These are phyloP conservation scores for Pinus tabuliformis DNA, from an alignment of 75 land plant species.

Conservation along the genomic window DNA sequence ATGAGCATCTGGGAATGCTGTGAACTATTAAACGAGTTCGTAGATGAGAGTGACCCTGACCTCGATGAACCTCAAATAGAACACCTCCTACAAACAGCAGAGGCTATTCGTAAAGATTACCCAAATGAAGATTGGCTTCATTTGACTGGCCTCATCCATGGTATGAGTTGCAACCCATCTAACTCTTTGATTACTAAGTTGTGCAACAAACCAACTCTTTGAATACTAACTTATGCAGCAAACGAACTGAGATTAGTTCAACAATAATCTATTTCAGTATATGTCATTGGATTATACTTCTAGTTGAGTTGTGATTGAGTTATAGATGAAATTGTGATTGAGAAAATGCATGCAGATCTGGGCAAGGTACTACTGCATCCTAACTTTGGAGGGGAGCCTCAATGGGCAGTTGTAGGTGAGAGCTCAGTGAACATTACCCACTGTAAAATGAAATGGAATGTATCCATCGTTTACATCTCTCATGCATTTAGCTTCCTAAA, in stretches of 20 bases:
- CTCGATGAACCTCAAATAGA: constrained; percentile 90
- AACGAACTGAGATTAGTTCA: background rate
- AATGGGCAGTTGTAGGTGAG: constrained; percentile 92
- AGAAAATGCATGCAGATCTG: constrained; percentile 56
- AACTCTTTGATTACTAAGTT: too few relatives aligned
- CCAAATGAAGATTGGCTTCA: constrained; percentile 90
- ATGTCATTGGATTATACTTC: background rate
- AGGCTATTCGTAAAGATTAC: constrained; percentile 79
- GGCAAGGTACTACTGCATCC: constrained; percentile 89
- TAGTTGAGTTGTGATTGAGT: background rate
- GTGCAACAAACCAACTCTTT: too few relatives aligned
- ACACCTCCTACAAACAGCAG: constrained; percentile 80
- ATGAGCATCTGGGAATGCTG: constrained; percentile 97
- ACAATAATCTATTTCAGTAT: background rate
- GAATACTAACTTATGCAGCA: background rate
- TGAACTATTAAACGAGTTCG: constrained; percentile 68
- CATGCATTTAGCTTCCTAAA: background rate
- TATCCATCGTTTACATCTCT: background rate
- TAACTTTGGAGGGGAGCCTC: constrained; percentile 76
- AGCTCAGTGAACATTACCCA: background rate
- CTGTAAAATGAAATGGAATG: background rate
- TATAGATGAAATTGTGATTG: background rate
- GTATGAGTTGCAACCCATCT: constrained; percentile 16
- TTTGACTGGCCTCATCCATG: constrained; percentile 83
- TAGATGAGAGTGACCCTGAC: constrained; percentile 87